A percentile compares a stretch with the other conserved stretches of the same genome.
These are phyloP conservation scores for Colletotrichum simmondsii DNA, from an alignment of 2,329 filamentous ascomycete species.

Conservation along the genomic window DNA sequence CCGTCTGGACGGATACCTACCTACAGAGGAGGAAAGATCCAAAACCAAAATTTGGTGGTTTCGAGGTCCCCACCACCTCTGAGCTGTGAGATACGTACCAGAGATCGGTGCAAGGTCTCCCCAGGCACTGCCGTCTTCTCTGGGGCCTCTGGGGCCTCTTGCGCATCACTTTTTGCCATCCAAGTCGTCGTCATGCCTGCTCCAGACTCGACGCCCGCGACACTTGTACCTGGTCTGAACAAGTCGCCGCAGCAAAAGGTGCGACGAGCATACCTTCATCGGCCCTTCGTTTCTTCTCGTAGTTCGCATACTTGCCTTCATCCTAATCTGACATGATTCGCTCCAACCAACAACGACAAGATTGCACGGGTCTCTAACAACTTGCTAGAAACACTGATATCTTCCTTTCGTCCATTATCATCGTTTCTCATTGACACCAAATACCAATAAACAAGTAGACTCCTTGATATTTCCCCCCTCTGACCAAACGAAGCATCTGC, in stretches of 20 bases:
- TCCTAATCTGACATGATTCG: background rate
- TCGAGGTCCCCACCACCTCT: background rate
- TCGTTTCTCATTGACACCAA: background rate
- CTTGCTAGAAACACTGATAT: background rate
- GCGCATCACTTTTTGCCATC: slow-evolving; percentile 5
- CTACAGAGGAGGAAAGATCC: background rate
- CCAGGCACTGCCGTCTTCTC: background rate
- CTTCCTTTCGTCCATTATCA: background rate
- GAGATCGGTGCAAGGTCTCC: background rate
- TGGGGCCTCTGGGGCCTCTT: background rate
- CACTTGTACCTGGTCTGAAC: background rate
- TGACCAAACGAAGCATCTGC: background rate
- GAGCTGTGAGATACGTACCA: background rate
- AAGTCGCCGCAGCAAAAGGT: background rate
- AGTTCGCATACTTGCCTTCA: background rate
- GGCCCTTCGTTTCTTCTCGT: background rate
- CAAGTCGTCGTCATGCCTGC: slow-evolving; percentile 26
- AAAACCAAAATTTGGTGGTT: background rate
- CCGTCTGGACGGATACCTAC: background rate
- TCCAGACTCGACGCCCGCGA: background rate
- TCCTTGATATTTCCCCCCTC: background rate
- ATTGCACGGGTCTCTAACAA: background rate
- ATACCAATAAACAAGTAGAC: too few species aligned
- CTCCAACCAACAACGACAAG: background rate
- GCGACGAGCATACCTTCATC: background rate